phyloP scores from a whole-genome alignment of 306 rosid genomes.

The Glycine latifolia region DNA sequence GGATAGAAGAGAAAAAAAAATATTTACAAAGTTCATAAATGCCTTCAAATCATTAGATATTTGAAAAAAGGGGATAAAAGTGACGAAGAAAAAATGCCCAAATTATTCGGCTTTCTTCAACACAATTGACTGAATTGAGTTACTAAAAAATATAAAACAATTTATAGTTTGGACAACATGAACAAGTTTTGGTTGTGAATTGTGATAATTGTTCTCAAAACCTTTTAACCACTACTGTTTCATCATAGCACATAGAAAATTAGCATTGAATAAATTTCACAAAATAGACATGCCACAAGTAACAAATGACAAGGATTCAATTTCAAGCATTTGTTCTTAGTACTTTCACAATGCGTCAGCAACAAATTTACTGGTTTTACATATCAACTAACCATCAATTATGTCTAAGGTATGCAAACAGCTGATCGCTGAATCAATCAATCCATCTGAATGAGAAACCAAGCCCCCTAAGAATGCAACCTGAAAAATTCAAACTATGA shows the following conservation, averaged over 20 bases:
- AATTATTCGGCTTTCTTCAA: slow-evolving; percentile 27
- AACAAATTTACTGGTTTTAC: slow-evolving; percentile 39
- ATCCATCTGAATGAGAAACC: slow-evolving; percentile 83
- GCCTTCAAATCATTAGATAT: slow-evolving; percentile 19
- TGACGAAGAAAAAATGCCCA: neutral
- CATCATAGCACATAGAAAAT: slow-evolving; percentile 3
- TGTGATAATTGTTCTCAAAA: slow-evolving; percentile 15
- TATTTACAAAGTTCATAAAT: neutral
- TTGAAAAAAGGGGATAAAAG: slow-evolving; percentile 4
- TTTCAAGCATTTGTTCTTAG: slow-evolving; percentile 34
- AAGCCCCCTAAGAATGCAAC: slow-evolving; percentile 78
- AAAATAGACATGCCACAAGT: slow-evolving; percentile 21
- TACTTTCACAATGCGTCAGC: slow-evolving; percentile 10
- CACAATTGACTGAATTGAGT: neutral
- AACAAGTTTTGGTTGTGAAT: slow-evolving; percentile 10
- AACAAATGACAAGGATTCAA: slow-evolving; percentile 24
- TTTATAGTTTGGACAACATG: slow-evolving; percentile 13
- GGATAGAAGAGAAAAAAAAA: slow-evolving; percentile 1
- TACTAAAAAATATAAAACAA: neutral
- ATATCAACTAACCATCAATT: slow-evolving; percentile 69
- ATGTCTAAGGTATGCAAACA: slow-evolving; percentile 63
- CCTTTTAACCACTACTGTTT: slow-evolving; percentile 1
- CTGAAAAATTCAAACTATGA: slow-evolving; percentile 58
- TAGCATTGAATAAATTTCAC: slow-evolving; percentile 34
- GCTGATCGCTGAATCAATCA: slow-evolving; percentile 74